Base-by-base conservation (phyloP, 129 eudicot species). In the Glebionis coronaria region DNA sequence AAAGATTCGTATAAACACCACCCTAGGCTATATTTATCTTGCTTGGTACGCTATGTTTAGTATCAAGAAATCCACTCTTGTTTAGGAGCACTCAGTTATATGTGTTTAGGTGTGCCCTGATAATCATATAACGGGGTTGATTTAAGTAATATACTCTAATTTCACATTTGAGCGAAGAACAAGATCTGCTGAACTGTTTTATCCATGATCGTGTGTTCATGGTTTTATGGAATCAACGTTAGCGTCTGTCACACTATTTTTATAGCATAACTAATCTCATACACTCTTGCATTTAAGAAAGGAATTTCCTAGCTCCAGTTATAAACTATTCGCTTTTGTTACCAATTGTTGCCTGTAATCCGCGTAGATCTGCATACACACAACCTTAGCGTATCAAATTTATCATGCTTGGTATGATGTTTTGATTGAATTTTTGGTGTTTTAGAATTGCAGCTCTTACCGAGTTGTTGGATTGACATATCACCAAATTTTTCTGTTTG, bases 391-490 rank as follows among this genome's bases (percentile, higher is more conserved):
- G 3, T 46, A 54, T 56, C 6, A 44, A 55, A 5, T 18, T 16
- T 65, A 16, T 65, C 4, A 73, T 46, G 51, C 1, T 20, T 65
- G 71, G 27, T 74, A 50, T 67, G 63, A 1, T 50, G 11, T 59
- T 55, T 25, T 60, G 63, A 59, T 75, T 61, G 47, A 16, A 63
- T 15, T 42, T 65, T 72, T 71, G 44, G 21, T 60, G 31, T 59
- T 72, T 15, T 60, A 18, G 51, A 52, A 21, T 64, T 64, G 55
- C 68, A 78, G 73, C 61, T 29, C 11, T 66, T 60, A 13, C 63
- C 11, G 70, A 53, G 69, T 71, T 51, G 20, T 23, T 78, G 64
- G 76, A 49, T 62, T 49, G 45, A 47, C 55, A 21, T 70, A 61
- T 56, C 62, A 55, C 23, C 35, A 63, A 67, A 47, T 57, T 47